Percentiles rank a stretch among this genome's conserved stretches.
phyloP scores from a whole-genome alignment of 179 eudicot species.

The Beta lomatogona region DNA sequence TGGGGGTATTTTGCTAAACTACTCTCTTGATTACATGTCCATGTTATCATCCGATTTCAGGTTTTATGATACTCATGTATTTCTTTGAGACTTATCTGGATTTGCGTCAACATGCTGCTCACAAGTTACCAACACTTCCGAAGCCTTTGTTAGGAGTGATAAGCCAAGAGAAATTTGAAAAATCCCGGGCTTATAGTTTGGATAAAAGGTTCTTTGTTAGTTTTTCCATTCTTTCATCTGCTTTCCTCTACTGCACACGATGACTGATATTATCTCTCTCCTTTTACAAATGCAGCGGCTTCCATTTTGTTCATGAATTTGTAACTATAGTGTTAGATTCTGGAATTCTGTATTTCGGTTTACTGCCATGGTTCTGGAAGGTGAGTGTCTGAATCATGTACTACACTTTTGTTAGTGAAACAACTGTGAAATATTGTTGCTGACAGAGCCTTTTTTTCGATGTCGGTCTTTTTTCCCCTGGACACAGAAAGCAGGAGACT shows the following conservation, averaged over 20 bases:
- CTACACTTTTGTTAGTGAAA: neutral
- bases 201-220: conserved; percentile 71
- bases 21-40: neutral
- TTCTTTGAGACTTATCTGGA: conserved; percentile 87
- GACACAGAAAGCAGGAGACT: conserved; percentile 66
- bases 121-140: conserved; percentile 78
- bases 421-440: neutral
- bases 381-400: conserved; percentile 41
- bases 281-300: conserved; percentile 54
- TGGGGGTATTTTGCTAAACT: conserved; percentile 4
- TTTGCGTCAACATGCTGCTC: conserved; percentile 82
- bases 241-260: neutral
- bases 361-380: conserved; percentile 97
- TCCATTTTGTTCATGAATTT: conserved; percentile 88
- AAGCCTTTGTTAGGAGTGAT: conserved; percentile 79
- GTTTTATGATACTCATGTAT: conserved; percentile 90
- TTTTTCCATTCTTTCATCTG: neutral
- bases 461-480: neutral
- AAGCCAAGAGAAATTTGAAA: conserved; percentile 89
- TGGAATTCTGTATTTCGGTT: conserved; percentile 69
- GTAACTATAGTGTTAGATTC: conserved; percentile 83
- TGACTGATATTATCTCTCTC: conserved; percentile 6
- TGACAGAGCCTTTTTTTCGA: conserved; percentile 3
- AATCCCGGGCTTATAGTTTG: conserved; percentile 89
- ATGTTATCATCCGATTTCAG: conserved; percentile 37